These are phyloP conservation scores for Leccinum fallax DNA, from an alignment of 1,284 basidiomycete species.

Conservation along the genomic window DNA sequence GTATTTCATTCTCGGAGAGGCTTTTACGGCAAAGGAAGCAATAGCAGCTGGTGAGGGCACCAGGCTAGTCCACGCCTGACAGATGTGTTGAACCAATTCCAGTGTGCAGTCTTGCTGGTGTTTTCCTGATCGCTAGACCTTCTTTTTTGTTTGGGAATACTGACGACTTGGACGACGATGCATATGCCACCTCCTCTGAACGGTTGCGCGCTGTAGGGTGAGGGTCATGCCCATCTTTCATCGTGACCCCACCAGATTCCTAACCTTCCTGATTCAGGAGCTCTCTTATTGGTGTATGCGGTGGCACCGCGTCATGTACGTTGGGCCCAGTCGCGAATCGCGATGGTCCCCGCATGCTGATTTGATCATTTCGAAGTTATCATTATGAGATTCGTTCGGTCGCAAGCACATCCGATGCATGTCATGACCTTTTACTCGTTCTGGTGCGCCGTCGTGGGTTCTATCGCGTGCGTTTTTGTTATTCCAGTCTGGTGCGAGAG, in stretches of 20 bases:
- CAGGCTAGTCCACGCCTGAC: not conserved
- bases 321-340: not conserved
- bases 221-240: constrained; percentile 4
- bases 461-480: constrained; percentile 44
- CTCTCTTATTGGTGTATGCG: constrained; percentile 60
- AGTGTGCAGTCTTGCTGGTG: constrained; percentile 60
- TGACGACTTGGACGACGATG: constrained; percentile 12
- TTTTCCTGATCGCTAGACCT: constrained; percentile 63
- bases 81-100: constrained; percentile 13
- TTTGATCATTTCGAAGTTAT: constrained; percentile 41
- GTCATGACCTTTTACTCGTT: constrained; percentile 70
- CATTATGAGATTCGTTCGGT: constrained; percentile 71
- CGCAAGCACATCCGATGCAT: constrained; percentile 73
- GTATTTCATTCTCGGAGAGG: constrained; percentile 67
- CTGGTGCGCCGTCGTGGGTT: constrained; percentile 58
- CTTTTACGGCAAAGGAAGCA: constrained; percentile 58
- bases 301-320: constrained; percentile 52
- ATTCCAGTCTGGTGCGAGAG: constrained; percentile 5
- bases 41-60: constrained; percentile 60
- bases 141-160: constrained; percentile 46
- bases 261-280: constrained; percentile 43
- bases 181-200: constrained; percentile 41
- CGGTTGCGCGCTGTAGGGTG: constrained; percentile 58
- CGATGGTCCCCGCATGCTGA: constrained; percentile 33
- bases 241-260: constrained; percentile 41